Conservation (phyloP, 352 stramenopile species). For the Globisporangium orthogonon region DNA sequence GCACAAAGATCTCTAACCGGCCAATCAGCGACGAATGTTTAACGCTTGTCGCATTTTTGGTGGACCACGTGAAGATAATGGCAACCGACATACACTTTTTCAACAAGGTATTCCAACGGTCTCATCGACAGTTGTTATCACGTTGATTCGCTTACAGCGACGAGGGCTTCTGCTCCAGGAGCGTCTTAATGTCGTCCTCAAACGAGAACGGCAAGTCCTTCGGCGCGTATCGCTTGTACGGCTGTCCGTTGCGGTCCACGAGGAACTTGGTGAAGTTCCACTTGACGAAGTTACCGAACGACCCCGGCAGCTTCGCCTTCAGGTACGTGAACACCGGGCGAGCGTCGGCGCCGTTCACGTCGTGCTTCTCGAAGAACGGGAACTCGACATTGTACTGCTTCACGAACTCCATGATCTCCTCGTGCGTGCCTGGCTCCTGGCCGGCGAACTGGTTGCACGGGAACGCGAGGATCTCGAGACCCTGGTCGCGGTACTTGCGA, state of each 20-base stretch:
- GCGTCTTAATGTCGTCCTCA: too few relatives aligned
- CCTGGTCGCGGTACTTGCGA: conserved; percentile 21
- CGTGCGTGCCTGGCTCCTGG: conserved; percentile 39
- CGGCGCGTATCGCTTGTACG: conserved; percentile 26
- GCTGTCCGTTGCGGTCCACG: conserved; percentile 29
- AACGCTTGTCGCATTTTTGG: too few relatives aligned
- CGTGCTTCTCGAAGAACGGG: conserved; percentile 38
- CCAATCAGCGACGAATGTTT: too few relatives aligned
- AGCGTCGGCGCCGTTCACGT: conserved; percentile 68
- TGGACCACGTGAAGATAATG: too few relatives aligned
- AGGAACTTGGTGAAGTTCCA: conserved; percentile 78
- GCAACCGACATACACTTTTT: too few relatives aligned
- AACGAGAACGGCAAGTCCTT: too few relatives aligned
- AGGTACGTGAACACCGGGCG: conserved; percentile 62
- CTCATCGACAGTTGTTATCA: too few relatives aligned
- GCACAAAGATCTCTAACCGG: too few relatives aligned
- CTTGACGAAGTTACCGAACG: conserved; percentile 32
- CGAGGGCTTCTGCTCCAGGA: too few relatives aligned
- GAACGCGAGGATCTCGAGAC: background rate
- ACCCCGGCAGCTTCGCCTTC: conserved; percentile 33
- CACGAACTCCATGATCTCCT: conserved; percentile 21
- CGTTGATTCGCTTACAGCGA: too few relatives aligned
- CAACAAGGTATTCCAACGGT: too few relatives aligned
- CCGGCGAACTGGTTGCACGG: conserved; percentile 74
- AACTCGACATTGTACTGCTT: conserved; percentile 11